These are phyloP conservation scores for Exsudoporus frostii DNA, from an alignment of 768 basidiomycete species.

Conservation along the genomic window DNA sequence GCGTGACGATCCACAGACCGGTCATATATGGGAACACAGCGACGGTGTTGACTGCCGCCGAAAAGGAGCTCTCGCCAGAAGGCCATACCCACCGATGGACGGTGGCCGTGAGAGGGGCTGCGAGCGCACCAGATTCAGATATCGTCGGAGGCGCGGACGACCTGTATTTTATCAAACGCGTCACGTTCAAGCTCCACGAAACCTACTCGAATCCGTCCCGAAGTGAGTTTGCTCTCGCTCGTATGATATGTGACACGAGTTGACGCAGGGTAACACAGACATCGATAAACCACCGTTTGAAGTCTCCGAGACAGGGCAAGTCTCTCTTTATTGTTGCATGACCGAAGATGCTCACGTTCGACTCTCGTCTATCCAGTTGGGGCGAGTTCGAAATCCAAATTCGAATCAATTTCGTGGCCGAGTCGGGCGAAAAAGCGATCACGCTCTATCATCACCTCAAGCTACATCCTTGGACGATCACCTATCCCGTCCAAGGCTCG, in stretches of 20 bases:
- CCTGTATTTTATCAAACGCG: slow-evolving; percentile 90
- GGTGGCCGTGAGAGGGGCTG: slow-evolving; percentile 87
- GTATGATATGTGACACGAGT: not conserved
- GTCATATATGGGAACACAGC: slow-evolving; percentile 97
- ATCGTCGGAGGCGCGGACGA: slow-evolving; percentile 90
- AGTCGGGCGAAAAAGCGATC: slow-evolving; percentile 89
- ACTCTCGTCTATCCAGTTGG: slow-evolving; percentile 54
- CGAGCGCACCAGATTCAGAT: slow-evolving; percentile 68
- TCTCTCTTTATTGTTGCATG: not conserved
- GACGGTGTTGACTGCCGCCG: slow-evolving; percentile 67
- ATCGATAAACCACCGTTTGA: slow-evolving; percentile 93
- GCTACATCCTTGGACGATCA: slow-evolving; percentile 80
- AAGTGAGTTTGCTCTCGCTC: slow-evolving; percentile 50
- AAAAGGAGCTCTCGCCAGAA: slow-evolving; percentile 53
- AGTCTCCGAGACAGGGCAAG: slow-evolving; percentile 91
- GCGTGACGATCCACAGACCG: slow-evolving; percentile 81
- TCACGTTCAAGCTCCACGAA: slow-evolving; percentile 97
- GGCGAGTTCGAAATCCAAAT: slow-evolving; percentile 98
- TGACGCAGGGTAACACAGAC: slow-evolving; percentile 43
- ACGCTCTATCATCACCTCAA: slow-evolving; percentile 91
- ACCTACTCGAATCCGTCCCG: slow-evolving; percentile 89
- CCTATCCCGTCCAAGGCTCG: slow-evolving; percentile 22
- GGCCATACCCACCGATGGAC: slow-evolving; percentile 98
- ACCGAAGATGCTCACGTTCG: not conserved
- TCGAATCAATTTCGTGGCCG: slow-evolving; percentile 81